A percentile compares a stretch with the other conserved stretches of the same genome.
These are phyloP conservation scores for Diaporthe vaccinii DNA, from an alignment of 2,329 filamentous ascomycete genomes.

Conservation along the genomic window DNA sequence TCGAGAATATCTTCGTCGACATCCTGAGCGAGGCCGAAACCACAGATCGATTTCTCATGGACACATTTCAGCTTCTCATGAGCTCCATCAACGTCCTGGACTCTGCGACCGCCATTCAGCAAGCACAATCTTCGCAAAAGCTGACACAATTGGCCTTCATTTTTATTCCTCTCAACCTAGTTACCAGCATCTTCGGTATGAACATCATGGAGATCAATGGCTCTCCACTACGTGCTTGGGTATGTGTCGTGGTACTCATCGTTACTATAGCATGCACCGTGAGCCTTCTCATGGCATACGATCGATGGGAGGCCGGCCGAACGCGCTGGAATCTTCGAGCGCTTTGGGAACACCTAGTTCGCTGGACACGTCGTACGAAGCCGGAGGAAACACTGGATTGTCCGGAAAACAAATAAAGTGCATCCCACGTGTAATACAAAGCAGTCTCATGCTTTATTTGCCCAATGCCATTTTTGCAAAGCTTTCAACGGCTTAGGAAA, in stretches of 20 bases:
- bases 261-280: background rate
- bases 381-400: no score
- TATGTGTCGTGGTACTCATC: background rate
- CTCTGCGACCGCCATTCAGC: background rate
- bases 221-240: background rate
- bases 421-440: no score
- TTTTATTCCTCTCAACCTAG: background rate
- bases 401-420: no score
- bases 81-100: background rate
- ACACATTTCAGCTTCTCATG: background rate
- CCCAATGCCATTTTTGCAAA: no score
- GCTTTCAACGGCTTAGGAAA: no score
- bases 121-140: background rate
- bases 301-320: background rate
- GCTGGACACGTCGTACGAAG: no score
- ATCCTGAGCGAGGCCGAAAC: background rate
- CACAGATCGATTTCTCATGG: background rate
- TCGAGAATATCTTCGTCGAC: background rate
- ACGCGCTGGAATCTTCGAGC: fast-evolving
- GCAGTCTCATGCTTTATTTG: no score
- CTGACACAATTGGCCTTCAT: background rate
- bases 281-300: background rate
- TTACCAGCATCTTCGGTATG: background rate
- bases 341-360: no score
- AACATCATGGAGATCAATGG: background rate